Percentiles rank a stretch among this genome's conserved stretches.
Evolutionary conservation across 2,329 filamentous ascomycete genomes (phyloP).

Genomic region (Cryphonectria carpinicola): DNA sequence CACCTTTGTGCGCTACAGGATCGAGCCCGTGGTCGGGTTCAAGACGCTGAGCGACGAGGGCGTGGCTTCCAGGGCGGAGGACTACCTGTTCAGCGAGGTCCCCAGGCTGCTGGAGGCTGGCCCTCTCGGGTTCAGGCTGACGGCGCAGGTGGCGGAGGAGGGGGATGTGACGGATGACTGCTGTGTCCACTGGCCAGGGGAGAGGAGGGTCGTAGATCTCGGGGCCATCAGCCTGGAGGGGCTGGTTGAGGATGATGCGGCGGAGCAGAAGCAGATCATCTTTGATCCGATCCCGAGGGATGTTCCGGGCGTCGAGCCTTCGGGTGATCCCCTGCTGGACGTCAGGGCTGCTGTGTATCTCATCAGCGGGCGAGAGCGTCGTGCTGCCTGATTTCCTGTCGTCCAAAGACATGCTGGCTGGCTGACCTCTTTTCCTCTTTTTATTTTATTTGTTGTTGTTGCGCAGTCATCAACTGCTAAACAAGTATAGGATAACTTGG

Average conservation of each 20-base stretch:
- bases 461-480: neutral
- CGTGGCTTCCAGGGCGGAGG: conserved; percentile 41
- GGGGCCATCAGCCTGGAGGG: conserved; percentile 51
- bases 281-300: conserved; percentile 60
- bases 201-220: conserved; percentile 53
- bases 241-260: conserved; percentile 44
- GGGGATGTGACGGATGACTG: conserved; percentile 36
- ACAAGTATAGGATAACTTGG: neutral
- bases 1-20: conserved; percentile 52
- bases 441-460: neutral
- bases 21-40: conserved; percentile 50
- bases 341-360: conserved; percentile 60
- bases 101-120: conserved; percentile 39
- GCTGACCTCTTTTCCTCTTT: too few relatives aligned
- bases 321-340: conserved; percentile 59
- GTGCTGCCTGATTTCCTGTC: conserved; percentile 42
- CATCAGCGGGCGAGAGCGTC: conserved; percentile 56
- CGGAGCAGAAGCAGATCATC: conserved; percentile 56
- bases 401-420: neutral
- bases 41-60: conserved; percentile 44
- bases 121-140: conserved; percentile 49
- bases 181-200: conserved; percentile 53
- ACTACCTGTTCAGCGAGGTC: conserved; percentile 56
- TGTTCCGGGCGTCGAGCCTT: conserved; percentile 55
- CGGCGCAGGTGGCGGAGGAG: conserved; percentile 48